Base-by-base conservation (phyloP, 75 land plant species). In the Azolla pinnata region DNA sequence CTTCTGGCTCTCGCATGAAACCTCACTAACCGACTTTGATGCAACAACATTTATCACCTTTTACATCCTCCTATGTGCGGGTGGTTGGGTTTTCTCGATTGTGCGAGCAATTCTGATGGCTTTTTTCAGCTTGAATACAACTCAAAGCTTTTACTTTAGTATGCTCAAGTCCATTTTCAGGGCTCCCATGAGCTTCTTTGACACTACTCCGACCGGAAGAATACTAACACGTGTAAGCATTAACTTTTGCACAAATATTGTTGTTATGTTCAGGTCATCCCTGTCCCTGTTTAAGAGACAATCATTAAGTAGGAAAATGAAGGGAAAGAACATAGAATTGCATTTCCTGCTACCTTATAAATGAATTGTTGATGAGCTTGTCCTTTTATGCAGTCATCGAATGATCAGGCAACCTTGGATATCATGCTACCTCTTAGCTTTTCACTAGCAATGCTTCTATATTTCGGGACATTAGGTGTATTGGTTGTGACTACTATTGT, bases 121-220 rank as follows among this genome's bases (percentile, higher is more conserved):
- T 0, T 46, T 70, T 30, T 56, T 35, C 17, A 76, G 77, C 32
- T 29, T 75, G 51, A 59, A 58, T 48, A 64, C 77, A 29, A 48
- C 77, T 27, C 77, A 75, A 51, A 30, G 56, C 33, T 75, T 75
- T 31, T 75, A 63, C 46, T 29, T 38, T 29, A 53, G 48, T 0
- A 74, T 75, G 68, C 29, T 75, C 38, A 40, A 56, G 29, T 63
- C 63, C 53, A 44, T 75, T 27, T 57, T 70, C 21, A 64, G 63
- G 30, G 73, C 67, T 2, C 75, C 78, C 17, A 75, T 75, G 78
- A 55, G 69, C 26, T 70, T 75, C 58, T 75, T 75, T 54, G 78
- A 75, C 57, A 70, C 78, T 14, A 75, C 78, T 27, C 74, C 78
- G 5, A 56, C 75, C 19, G 68, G 78, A 51, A 64, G 75, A 45